Percentiles rank a stretch among this genome's conserved stretches.
Conservation (phyloP, 805 yeast species). For the Zygosaccharomyces lentus region DNA sequence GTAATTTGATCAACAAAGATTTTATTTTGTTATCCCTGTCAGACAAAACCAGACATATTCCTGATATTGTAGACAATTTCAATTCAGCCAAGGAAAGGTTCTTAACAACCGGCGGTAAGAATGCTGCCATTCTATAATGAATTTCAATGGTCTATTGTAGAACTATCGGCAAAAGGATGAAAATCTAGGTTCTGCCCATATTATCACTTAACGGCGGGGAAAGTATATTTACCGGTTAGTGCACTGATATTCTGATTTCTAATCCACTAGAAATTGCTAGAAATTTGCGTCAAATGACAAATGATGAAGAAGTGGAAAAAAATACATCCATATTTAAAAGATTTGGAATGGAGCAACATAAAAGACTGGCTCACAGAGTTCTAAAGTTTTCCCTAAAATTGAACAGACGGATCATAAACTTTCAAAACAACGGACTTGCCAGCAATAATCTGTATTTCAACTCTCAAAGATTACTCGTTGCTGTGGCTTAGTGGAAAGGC, state of each 20-base stretch:
- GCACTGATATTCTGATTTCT: constrained; percentile 84
- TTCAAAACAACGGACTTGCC: constrained; percentile 91
- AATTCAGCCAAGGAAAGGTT: constrained; percentile 96
- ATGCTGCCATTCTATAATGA: constrained; percentile 88
- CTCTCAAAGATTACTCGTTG: constrained; percentile 78
- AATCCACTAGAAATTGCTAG: constrained; percentile 79
- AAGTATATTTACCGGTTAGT: constrained; percentile 99
- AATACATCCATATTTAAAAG: constrained; percentile 91
- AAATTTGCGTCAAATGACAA: constrained; percentile 70
- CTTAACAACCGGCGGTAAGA: constrained; percentile 93
- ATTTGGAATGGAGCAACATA: constrained; percentile 86
- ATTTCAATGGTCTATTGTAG: constrained; percentile 70
- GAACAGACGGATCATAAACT: constrained; percentile 76
- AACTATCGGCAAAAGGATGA: constrained; percentile 88
- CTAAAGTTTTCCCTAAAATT: constrained; percentile 71
- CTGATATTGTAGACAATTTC: constrained; percentile 88
- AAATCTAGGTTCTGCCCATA: constrained; percentile 86
- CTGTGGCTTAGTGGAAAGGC: constrained; percentile 71
- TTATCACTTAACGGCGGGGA: constrained; percentile 93
- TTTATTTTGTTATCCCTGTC: constrained; percentile 96
- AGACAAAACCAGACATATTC: constrained; percentile 91
- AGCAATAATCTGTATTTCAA: constrained; percentile 85
- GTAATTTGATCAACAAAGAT: constrained; percentile 93
- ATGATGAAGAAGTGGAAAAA: constrained; percentile 64
- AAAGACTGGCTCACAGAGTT: constrained; percentile 59